These are phyloP conservation scores for Diaporthe sp. DNA, from an alignment of 2,329 filamentous ascomycete genomes.

Conservation along the genomic window DNA sequence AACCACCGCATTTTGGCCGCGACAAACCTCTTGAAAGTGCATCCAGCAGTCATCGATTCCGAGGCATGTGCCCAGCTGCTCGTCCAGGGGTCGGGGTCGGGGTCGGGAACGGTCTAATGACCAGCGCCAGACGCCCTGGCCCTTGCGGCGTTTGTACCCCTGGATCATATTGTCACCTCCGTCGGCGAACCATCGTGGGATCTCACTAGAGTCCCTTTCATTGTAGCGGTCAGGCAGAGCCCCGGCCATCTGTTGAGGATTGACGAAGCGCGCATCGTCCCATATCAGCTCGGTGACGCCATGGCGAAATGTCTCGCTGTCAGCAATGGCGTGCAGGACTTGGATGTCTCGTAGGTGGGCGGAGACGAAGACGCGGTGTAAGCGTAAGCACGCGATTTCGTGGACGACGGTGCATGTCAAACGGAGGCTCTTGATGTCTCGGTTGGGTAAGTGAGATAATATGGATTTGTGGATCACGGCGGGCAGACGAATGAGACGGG, in stretches of 20 bases:
- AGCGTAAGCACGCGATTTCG: neutral
- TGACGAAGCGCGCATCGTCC: conserved; percentile 8
- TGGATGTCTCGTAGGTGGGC: neutral
- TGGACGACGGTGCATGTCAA: neutral
- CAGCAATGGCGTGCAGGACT: neutral
- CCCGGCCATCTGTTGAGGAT: no score
- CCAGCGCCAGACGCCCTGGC: no score
- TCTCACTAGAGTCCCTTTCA: no score
- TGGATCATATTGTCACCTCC: no score
- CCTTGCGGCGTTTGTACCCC: no score
- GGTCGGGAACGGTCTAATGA: no score
- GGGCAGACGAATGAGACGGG: neutral
- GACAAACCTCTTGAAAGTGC: conserved; percentile 46
- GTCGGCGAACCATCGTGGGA: conserved; percentile 9
- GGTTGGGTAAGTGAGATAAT: neutral
- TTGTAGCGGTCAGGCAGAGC: no score
- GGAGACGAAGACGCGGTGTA: conserved; percentile 4
- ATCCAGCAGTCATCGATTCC: conserved; percentile 36
- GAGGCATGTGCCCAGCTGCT: conserved; percentile 15
- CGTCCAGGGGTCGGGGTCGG: no score
- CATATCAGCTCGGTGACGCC: conserved; percentile 12
- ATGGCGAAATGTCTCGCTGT: neutral
- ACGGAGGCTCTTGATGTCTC: conserved; percentile 4
- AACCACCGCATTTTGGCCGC: conserved; percentile 46
- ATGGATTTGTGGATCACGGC: neutral